phyloP scores from a whole-genome alignment of 352 stramenopile species.

The Phytophthora litchii region DNA sequence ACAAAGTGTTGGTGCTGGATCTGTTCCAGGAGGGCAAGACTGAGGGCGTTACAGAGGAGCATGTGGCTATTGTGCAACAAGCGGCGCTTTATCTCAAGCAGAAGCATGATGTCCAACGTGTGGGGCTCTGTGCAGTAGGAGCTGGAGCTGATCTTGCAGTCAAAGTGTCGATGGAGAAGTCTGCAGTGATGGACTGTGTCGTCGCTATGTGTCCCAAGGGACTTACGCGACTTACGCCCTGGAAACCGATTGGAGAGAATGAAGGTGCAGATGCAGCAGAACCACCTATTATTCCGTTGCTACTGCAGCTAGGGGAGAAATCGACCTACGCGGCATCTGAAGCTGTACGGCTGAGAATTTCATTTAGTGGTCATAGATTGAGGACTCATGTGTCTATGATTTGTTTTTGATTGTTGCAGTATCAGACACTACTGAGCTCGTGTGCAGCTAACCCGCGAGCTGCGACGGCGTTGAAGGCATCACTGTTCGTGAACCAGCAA shows the following conservation, averaged over 20 bases:
- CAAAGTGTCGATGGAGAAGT: constrained; percentile 57
- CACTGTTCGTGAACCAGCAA: constrained; percentile 75
- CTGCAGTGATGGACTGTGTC: constrained; percentile 58
- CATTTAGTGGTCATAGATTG: constrained; percentile 1
- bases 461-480: constrained; percentile 37
- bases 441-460: constrained; percentile 33
- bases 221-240: constrained; percentile 41
- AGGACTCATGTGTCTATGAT: constrained; percentile 1
- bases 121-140: constrained; percentile 70
- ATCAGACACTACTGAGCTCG: constrained; percentile 51
- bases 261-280: constrained; percentile 16
- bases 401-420: constrained; percentile 36
- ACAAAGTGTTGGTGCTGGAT: constrained; percentile 84
- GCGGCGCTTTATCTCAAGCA: constrained; percentile 66
- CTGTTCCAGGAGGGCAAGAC: constrained; percentile 40
- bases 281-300: constrained; percentile 46
- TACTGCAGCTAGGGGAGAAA: constrained; percentile 73
- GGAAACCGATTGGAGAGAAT: constrained; percentile 25
- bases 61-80: constrained; percentile 45
- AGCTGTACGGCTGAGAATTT: constrained; percentile 52
- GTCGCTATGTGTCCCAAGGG: constrained; percentile 78
- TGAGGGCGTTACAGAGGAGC: constrained; percentile 23
- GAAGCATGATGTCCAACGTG: constrained; percentile 76
- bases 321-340: constrained; percentile 67
- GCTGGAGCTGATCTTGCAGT: constrained; percentile 73